These are phyloP conservation scores for Lycium ferocissimum DNA, from an alignment of 257 asterid genomes.

Conservation along the genomic window DNA sequence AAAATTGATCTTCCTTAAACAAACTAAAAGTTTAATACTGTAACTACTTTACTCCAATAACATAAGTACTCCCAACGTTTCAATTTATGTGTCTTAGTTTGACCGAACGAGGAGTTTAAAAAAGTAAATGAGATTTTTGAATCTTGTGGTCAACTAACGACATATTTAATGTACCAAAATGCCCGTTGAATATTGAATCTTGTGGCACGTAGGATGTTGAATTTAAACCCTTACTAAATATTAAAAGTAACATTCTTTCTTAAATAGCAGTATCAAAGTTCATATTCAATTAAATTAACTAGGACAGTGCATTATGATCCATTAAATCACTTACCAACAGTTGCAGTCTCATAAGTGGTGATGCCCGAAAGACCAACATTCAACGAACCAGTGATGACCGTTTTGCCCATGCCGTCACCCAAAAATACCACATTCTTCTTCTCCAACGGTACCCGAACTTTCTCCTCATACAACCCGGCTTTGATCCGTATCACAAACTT, in stretches of 20 bases:
- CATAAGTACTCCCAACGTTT: neutral
- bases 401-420: constrained; percentile 81
- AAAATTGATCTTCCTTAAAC: neutral
- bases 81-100: too few species aligned
- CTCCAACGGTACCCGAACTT: constrained; percentile 63
- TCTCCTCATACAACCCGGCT: constrained; percentile 68
- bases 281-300: neutral
- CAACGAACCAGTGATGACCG: constrained; percentile 64
- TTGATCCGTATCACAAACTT: constrained; percentile 65
- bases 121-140: too few species aligned
- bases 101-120: too few species aligned
- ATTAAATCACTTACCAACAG: constrained; percentile 56
- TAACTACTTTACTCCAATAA: neutral
- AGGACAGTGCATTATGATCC: neutral
- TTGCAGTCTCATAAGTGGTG: constrained; percentile 67
- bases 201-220: too few species aligned
- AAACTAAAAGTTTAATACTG: neutral
- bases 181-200: too few species aligned
- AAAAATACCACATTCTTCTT: constrained; percentile 67
- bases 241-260: too few species aligned
- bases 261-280: neutral
- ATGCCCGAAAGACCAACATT: constrained; percentile 56
- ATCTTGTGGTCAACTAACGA: too few species aligned
- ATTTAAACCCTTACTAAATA: too few species aligned
- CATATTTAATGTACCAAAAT: too few species aligned